Evolutionary conservation across 2,329 filamentous ascomycete genomes (phyloP), one percentile per base, ranked within the genome.

Genomic region (Blastomyces percursus): DNA sequence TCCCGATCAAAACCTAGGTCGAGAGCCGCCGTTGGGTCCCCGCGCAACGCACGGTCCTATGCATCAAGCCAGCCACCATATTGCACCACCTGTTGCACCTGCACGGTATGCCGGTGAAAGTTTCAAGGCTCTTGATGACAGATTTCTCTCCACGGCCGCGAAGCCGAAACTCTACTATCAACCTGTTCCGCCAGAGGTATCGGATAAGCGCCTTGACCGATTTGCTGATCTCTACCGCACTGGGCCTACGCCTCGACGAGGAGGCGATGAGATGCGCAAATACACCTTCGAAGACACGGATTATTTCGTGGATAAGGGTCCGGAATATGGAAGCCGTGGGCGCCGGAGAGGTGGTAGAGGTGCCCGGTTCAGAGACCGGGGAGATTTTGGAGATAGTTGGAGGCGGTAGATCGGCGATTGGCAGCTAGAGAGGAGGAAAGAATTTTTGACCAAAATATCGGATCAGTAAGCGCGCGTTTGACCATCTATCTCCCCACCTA

Each of bases 211-310:
- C 14, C 76, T 91, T 4, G 84, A 86, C 62, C 79, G 79, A 59
- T 78, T 89, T 19, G 79, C 81, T 19, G 70, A 74, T 50, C 68
- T 79, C 2, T 70, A 76, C 5, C 73, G 71, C 19, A 74, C 77
- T 63, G 72, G 77, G 42, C 64, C 75, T 40, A 69, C 70, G 66
- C 68, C 74, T 19, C 71, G 70, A 40, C 71, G 69, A 16, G 74
- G 77, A 16, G 76, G 75, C 19, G 80, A 83, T 60, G 82, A 84
- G 60, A 84, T 84, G 74, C 85, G 89, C 71, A 81, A 88, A 40
- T 91, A 90, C 71, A 87, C 86, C 0, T 91, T 91, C 68, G 87
- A 91, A 72, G 78, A 86, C 62, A 81, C 79, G 0, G 84, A 86
- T 64, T 70, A 75, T 6, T 84, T 91, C 61, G 87, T 91, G 54